Conservation (phyloP, 768 basidiomycete species). For the Naganishia vaughanmartiniae region DNA sequence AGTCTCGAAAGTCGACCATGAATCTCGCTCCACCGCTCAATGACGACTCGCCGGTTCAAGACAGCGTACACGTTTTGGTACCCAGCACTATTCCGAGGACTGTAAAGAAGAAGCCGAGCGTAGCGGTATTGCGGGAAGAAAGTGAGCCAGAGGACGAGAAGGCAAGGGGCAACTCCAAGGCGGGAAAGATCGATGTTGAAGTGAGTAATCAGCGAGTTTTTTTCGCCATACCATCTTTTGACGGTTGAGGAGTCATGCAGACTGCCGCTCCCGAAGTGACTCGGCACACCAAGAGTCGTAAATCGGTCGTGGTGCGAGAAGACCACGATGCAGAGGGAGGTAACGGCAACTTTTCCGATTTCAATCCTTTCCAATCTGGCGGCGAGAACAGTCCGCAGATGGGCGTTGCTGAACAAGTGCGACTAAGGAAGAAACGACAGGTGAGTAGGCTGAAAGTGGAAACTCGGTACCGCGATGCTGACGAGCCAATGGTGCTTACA, state of each 20-base stretch:
- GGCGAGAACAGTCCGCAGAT: slow-evolving; percentile 36
- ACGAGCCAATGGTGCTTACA: not conserved
- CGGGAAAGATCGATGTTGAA: slow-evolving; percentile 18
- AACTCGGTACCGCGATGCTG: not conserved
- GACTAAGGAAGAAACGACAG: slow-evolving; percentile 39
- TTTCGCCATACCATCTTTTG: not conserved
- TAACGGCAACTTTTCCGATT: slow-evolving; percentile 45
- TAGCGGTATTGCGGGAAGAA: slow-evolving; percentile 17
- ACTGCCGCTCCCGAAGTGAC: slow-evolving; percentile 24
- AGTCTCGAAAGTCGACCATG: slow-evolving; percentile 7
- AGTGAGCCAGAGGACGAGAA: slow-evolving; percentile 30
- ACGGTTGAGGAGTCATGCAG: not conserved
- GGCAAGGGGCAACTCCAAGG: slow-evolving; percentile 10
- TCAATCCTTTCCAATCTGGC: slow-evolving; percentile 51
- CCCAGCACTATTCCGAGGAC: not conserved
- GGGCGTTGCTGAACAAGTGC: slow-evolving; percentile 34
- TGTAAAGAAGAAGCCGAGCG: slow-evolving; percentile 2
- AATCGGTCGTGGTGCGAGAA: slow-evolving; percentile 7
- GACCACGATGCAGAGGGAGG: slow-evolving; percentile 16
- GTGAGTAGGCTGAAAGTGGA: slow-evolving; percentile 21
- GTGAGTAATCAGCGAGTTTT: not conserved
- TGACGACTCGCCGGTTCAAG: not conserved
- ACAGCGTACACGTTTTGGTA: slow-evolving; percentile 10
- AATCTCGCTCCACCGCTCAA: slow-evolving; percentile 1
- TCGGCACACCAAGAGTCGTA: slow-evolving; percentile 6